Conservation (phyloP, 305 asterid genomes). For the Fraxinus greggii region DNA sequence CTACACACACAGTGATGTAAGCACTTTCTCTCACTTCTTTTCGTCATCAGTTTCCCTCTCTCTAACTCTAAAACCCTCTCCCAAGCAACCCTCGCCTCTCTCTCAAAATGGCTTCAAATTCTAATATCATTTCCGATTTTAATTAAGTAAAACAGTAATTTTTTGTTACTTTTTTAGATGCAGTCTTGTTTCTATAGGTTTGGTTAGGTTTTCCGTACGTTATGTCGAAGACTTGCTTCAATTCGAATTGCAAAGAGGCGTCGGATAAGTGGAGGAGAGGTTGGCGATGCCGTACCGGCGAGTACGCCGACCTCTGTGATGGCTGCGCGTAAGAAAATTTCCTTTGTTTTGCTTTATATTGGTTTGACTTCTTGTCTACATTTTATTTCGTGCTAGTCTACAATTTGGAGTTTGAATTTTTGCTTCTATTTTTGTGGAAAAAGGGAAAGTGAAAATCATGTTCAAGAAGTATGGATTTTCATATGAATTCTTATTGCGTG, state of each 20-base stretch:
- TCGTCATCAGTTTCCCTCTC: constrained; percentile 21
- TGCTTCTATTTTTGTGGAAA: background rate
- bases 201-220: constrained; percentile 29
- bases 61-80: background rate
- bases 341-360: background rate
- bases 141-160: background rate
- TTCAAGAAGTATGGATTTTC: background rate
- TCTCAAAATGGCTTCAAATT: constrained; percentile 24
- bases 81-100: constrained; percentile 19
- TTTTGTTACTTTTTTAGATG: background rate
- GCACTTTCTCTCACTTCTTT: constrained; percentile 21
- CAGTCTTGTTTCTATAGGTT: background rate
- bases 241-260: constrained; percentile 63
- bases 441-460: constrained; percentile 5
- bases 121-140: constrained; percentile 4
- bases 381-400: background rate
- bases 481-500: background rate
- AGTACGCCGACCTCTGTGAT: constrained; percentile 88
- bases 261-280: constrained; percentile 62
- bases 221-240: constrained; percentile 65
- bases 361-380: constrained; percentile 7
- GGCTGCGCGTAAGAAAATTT: constrained; percentile 77
- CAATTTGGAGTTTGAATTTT: background rate
- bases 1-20: background rate
- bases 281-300: constrained; percentile 97